Conservation (phyloP, 352 stramenopile species). For the Blastocystis hominis region DNA sequence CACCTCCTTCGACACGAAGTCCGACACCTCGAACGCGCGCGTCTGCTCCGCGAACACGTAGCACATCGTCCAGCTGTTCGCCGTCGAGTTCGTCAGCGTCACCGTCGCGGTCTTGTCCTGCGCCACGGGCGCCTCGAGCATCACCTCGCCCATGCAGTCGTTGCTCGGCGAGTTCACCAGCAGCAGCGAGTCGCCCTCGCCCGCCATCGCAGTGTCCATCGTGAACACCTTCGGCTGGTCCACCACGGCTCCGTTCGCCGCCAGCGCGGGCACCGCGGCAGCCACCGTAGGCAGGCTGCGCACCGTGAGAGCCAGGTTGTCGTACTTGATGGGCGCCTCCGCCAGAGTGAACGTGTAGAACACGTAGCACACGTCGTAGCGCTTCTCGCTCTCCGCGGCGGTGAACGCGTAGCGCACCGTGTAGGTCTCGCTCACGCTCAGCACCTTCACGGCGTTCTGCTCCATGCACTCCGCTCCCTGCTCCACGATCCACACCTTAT, state of each 20-base stretch:
- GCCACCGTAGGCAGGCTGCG: neutral
- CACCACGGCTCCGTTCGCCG: neutral
- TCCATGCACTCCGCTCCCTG: neutral
- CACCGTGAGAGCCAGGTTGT: neutral
- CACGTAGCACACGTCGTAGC: constrained; percentile 55
- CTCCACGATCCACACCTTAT: neutral
- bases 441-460: neutral
- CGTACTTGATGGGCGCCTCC: constrained; percentile 48
- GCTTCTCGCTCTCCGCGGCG: neutral
- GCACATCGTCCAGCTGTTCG: neutral
- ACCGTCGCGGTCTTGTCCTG: neutral
- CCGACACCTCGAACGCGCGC: neutral
- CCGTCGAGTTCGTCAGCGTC: neutral
- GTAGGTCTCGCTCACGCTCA: neutral
- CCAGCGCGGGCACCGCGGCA: neutral
- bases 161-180: neutral
- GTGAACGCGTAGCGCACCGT: neutral
- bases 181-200: neutral
- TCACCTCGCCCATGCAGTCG: neutral
- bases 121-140: neutral
- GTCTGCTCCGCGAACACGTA: constrained; percentile 4
- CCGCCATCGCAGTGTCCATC: neutral
- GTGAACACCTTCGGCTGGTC: neutral
- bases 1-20: constrained; percentile 21
- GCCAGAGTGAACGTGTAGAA: neutral